A percentile compares a stretch with the other conserved stretches of the same genome.
phyloP scores from a whole-genome alignment of 768 basidiomycete genomes.

The Trichaptum fuscoviolaceum region DNA sequence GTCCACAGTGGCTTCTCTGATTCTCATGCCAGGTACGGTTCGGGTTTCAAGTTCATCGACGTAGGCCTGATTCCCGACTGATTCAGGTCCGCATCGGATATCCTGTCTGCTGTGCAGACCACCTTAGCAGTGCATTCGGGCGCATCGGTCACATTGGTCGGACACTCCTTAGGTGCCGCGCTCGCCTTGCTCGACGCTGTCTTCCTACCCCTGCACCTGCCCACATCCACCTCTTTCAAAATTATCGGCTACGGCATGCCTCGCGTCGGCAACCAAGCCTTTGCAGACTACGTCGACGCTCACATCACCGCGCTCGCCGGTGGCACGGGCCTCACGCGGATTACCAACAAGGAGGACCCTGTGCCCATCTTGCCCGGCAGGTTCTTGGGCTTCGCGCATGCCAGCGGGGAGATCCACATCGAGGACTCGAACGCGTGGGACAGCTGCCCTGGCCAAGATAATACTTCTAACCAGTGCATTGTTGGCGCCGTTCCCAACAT shows the following conservation, averaged over 20 bases:
- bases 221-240: constrained; percentile 23
- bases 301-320: constrained; percentile 1
- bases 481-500: constrained; percentile 50
- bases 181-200: constrained; percentile 47
- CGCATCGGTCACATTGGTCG: constrained; percentile 38
- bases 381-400: constrained; percentile 36
- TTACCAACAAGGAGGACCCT: constrained; percentile 16
- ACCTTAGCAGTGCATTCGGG: constrained; percentile 31
- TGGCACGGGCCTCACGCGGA: constrained; percentile 9
- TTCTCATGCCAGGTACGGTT: constrained; percentile 27
- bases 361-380: constrained; percentile 30
- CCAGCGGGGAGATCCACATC: constrained; percentile 39
- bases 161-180: constrained; percentile 48
- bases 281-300: constrained; percentile 17
- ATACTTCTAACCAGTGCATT: constrained; percentile 43
- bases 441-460: constrained; percentile 47
- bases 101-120: constrained; percentile 38
- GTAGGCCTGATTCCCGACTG: neutral
- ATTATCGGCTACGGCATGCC: constrained; percentile 28
- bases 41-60: neutral
- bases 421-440: constrained; percentile 24
- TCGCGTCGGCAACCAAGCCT: constrained; percentile 20
- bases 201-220: constrained; percentile 48
- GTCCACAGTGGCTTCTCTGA: constrained; percentile 40
- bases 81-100: constrained; percentile 11